Base-by-base conservation (phyloP, 1,284 basidiomycete genomes). In the Rhodofomes roseus region DNA sequence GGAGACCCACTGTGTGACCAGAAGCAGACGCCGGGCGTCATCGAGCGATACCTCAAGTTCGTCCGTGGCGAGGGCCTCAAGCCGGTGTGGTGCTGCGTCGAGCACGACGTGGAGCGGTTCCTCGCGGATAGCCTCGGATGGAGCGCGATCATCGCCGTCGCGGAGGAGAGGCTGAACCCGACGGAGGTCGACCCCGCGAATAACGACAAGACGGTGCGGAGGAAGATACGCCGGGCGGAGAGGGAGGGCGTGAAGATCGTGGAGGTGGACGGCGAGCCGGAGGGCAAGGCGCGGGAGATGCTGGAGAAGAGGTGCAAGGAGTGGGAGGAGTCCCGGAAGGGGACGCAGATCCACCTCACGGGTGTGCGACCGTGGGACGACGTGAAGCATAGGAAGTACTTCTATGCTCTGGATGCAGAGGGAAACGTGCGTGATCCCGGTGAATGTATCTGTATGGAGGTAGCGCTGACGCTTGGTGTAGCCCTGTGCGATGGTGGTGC, bases 331-430 rank as follows among this genome's bases (percentile, higher is more conserved):
- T 65, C 69, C 55, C 70, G 79, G 57, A 79, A 77, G 68, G 83
- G 83, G 20, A 79, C 77, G 51, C 83, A 85, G 70, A 77, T 84
- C 46, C 81, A 84, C 67, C 70, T 82, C 61, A 84, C 83, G 57
- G 77, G 80, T 54, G 75, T 85, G 34, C 70, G 77, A 37, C 83
- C 82, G 20, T 84, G 81, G 74, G 74, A 75, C 56, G 84, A 86
- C 67, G 70, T 74, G 62, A 67, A 73, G 61, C 84, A 86, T 65
- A 70, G 83, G 39, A 73, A 72, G 64, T 86, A 85, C 74, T 84
- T 79, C 69, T 76, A 81, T 62, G 81, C 80, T 1, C 71, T 75
- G 25, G 77, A 82, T 61, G 72, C 71, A 61, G 67, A 77, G 8
- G 73, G 72, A 29, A 73, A 74, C 68, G 77, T 82, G 44, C 31